These are phyloP conservation scores for Westerdykella ornata DNA, from an alignment of 2,329 filamentous ascomycete species.

Conservation along the genomic window DNA sequence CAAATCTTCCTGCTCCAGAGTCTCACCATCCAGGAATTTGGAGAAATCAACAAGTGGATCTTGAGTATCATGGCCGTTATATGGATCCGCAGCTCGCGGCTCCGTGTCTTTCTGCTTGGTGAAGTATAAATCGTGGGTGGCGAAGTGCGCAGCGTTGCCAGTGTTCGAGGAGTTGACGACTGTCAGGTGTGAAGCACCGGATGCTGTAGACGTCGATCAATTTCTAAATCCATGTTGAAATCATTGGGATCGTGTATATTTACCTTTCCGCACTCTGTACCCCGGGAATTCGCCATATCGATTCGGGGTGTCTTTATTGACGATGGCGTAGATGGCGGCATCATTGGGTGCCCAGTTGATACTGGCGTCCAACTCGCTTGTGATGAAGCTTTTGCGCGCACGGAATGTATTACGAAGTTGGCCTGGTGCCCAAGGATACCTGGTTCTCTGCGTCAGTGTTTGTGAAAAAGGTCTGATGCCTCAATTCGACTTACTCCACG, in stretches of 20 bases:
- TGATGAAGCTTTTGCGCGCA: slow-evolving; percentile 39
- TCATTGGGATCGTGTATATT: slow-evolving; percentile 21
- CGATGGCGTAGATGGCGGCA: slow-evolving; percentile 43
- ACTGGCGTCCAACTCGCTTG: slow-evolving; percentile 31
- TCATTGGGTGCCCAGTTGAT: slow-evolving; percentile 46
- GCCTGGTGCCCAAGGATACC: slow-evolving; percentile 48
- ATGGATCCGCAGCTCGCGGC: slow-evolving; percentile 41
- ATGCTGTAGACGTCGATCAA: slow-evolving; percentile 11
- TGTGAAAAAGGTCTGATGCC: background rate
- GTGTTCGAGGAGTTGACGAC: slow-evolving; percentile 45
- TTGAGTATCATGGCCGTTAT: slow-evolving; percentile 42
- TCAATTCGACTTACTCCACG: slow-evolving; percentile 25
- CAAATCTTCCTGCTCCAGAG: slow-evolving; percentile 36
- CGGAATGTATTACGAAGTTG: slow-evolving; percentile 49
- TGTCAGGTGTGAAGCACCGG: slow-evolving; percentile 34
- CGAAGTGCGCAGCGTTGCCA: slow-evolving; percentile 44
- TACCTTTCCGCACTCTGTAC: slow-evolving; percentile 46
- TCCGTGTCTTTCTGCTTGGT: slow-evolving; percentile 50
- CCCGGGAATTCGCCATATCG: slow-evolving; percentile 48
- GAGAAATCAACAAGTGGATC: slow-evolving; percentile 49
- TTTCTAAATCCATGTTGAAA: background rate
- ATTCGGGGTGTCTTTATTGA: slow-evolving; percentile 48
- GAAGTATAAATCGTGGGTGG: slow-evolving; percentile 48
- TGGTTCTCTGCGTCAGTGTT: background rate
- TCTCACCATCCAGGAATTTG: slow-evolving; percentile 45